Evolutionary conservation across 2,329 filamentous ascomycete genomes (phyloP), one percentile per base, ranked within the genome.

Genomic region (Phoma herbarum): DNA sequence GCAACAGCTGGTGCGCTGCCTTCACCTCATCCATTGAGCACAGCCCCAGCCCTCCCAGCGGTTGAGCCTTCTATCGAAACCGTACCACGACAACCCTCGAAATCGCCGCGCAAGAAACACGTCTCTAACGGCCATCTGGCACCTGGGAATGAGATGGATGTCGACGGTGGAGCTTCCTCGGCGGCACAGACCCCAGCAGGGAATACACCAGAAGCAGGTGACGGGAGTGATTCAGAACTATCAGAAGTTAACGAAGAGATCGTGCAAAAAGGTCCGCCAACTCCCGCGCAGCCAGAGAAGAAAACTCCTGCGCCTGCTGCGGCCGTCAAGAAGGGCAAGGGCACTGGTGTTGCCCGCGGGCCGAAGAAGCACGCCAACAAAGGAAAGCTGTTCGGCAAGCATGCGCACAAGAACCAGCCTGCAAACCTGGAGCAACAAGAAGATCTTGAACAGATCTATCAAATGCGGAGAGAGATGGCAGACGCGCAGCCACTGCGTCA

Each of bases 211-310:
- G 68, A 72, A 25, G 66, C 64, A 44, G 72, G 59, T 39, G 66
- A 61, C 16, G 66, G 57, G 9, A 75, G 70, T 44, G 75, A 76
- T 60, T 77, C 74, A 39, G 75, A 75, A 42, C 66, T 77, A 5
- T 76, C 74, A 4, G 75, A 77, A 10, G 73, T 77, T 43, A 75
- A 77, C 31, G 75, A 77, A 60, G 74, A 76, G 33, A 76, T 77
- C 35, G 69, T 76, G 14, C 69, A 75, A 44, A 73, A 73, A 47
- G 72, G 70, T 1, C 71, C 73, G 9, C 73, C 74, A 25, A 70
- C 73, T 46, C 70, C 69, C 22, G 56, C 65, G 26, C 64, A 68
- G 25, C 57, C 55, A 14, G 75, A 75, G 37, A 70, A 68, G 28
- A 72, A 69, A 28, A 44, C 48, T n/a, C 51, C 66, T 29, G 47